Percentiles rank a stretch among this genome's conserved stretches.
Conservation (phyloP, 495 filamentous ascomycete genomes). For the Tuber calosporum region DNA sequence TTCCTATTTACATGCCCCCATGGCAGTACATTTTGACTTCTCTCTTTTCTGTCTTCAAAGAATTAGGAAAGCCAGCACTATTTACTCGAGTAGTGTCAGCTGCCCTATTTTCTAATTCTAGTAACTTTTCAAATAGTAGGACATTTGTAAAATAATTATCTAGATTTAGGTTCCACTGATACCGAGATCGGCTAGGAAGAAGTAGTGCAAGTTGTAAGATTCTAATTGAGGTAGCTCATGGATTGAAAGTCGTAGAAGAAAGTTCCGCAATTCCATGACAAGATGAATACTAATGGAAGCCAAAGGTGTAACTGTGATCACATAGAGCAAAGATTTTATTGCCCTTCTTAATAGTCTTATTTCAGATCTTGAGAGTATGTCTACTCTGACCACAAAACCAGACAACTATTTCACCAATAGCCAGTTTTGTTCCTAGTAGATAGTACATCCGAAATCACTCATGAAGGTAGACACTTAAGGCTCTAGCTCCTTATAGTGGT, state of each 20-base stretch:
- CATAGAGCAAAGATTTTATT: slow-evolving; percentile 15
- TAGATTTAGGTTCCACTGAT: not conserved
- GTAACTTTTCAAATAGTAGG: not conserved
- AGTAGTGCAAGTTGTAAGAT: slow-evolving; percentile 7
- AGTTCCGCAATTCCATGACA: not conserved
- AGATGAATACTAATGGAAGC: not conserved
- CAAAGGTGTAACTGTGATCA: not conserved
- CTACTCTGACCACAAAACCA: slow-evolving; percentile 8
- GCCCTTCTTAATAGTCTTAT: slow-evolving; percentile 14
- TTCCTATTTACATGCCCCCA: not conserved
- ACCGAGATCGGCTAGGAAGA: not conserved
- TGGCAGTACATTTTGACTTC: not conserved
- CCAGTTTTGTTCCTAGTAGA: slow-evolving; percentile 8
- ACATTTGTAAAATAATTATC: slow-evolving; percentile 19
- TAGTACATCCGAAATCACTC: not conserved
- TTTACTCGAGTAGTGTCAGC: not conserved
- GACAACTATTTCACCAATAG: slow-evolving; percentile 21
- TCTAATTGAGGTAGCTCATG: no score
- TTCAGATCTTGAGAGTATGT: slow-evolving; percentile 15
- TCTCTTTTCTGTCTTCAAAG: slow-evolving; percentile 1
- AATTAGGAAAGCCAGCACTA: slow-evolving; percentile 1
- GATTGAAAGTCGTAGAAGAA: no score
- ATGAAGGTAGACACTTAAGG: not conserved
- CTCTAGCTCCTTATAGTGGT: slow-evolving; percentile 6
- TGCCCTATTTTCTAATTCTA: not conserved